Percentiles rank a stretch among this genome's conserved stretches.
Evolutionary conservation across 2,329 filamentous ascomycete genomes (phyloP).

Genomic region (Trichoderma citrinoviride): DNA sequence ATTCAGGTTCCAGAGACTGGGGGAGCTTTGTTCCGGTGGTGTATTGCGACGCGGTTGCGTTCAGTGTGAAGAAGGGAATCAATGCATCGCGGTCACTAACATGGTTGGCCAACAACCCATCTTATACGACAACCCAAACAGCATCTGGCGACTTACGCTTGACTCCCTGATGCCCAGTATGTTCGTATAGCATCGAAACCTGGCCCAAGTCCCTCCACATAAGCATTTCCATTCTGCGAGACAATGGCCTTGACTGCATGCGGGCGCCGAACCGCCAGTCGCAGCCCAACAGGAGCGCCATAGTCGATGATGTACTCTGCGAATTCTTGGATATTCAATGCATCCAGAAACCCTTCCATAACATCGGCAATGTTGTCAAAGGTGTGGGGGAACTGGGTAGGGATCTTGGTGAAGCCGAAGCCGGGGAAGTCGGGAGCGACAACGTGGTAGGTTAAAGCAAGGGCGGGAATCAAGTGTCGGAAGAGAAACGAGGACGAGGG

Average conservation of each 20-base stretch:
- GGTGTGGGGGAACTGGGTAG: conserved; percentile 49
- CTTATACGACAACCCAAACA: no score
- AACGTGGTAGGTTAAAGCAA: conserved; percentile 40
- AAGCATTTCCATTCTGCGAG: conserved; percentile 61
- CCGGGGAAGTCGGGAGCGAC: conserved; percentile 60
- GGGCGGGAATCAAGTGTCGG: conserved; percentile 44
- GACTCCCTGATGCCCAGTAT: conserved; percentile 43
- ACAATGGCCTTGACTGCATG: conserved; percentile 51
- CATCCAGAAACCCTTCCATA: conserved; percentile 48
- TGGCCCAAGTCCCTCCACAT: conserved; percentile 51
- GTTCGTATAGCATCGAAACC: conserved; percentile 49
- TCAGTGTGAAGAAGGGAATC: conserved; percentile 34
- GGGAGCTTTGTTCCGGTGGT: conserved; percentile 38
- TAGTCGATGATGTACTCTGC: conserved; percentile 63
- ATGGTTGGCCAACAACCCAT: background rate
- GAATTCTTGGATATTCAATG: conserved; percentile 47
- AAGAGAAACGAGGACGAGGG: conserved; percentile 45
- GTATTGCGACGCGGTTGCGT: conserved; percentile 46
- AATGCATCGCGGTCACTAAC: conserved; percentile 39
- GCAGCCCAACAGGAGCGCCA: conserved; percentile 54
- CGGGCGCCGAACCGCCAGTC: conserved; percentile 50
- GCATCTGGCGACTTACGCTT: conserved; percentile 6
- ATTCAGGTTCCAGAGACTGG: conserved; percentile 41
- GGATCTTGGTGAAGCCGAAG: conserved; percentile 55
- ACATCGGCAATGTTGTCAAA: conserved; percentile 52